Conservation (phyloP, 2,329 filamentous ascomycete genomes). For the Ceratocystis albifundus region DNA sequence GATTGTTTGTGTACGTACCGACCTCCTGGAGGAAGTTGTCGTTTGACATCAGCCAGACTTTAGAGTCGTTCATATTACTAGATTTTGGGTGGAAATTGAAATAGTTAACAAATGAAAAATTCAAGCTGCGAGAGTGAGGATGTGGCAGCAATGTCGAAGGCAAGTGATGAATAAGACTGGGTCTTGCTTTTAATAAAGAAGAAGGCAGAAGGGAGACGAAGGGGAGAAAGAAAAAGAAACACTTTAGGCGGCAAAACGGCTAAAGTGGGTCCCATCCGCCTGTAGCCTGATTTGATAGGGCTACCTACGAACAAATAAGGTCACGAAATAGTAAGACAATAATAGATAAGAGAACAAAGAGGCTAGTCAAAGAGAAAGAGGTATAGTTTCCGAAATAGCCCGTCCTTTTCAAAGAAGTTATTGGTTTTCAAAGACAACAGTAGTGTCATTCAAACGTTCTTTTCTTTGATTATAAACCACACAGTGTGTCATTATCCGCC, state of each 20-base stretch:
- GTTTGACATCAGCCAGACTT: slow-evolving; percentile 42
- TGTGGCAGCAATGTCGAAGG: background rate
- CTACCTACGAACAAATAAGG: background rate
- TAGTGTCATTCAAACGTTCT: too few species aligned
- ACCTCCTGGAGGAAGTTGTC: slow-evolving; percentile 39
- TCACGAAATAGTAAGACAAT: background rate
- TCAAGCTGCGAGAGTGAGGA: too few species aligned
- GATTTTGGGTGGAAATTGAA: slow-evolving; percentile 6
- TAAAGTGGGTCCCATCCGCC: background rate
- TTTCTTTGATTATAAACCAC: too few species aligned
- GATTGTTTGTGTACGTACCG: slow-evolving; percentile 31
- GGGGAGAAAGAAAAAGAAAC: background rate
- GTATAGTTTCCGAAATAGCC: too few species aligned
- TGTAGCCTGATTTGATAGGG: background rate
- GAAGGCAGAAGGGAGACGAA: background rate
- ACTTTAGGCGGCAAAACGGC: too few species aligned
- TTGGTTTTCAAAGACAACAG: too few species aligned
- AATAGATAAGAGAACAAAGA: background rate
- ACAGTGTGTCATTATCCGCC: too few species aligned
- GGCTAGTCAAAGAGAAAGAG: too few species aligned
- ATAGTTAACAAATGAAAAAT: background rate
- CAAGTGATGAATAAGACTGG: background rate
- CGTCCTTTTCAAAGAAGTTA: too few species aligned
- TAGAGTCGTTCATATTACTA: slow-evolving; percentile 32
- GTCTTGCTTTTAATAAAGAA: background rate